phyloP scores from a whole-genome alignment of 2,329 filamentous ascomycete genomes.

The Alternaria novae-zelandiae region DNA sequence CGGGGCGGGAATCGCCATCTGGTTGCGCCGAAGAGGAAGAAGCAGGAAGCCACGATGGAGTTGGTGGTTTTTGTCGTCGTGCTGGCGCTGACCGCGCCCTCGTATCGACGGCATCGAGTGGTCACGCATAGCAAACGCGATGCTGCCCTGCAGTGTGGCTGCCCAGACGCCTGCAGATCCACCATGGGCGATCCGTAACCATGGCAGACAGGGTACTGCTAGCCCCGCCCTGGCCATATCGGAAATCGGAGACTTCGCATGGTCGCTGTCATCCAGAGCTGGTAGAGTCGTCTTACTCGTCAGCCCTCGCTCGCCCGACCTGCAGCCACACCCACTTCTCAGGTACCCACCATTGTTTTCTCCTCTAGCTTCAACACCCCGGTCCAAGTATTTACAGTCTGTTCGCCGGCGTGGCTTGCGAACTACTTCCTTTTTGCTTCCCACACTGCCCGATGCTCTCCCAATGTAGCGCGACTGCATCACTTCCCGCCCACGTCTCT shows the following conservation, averaged over 20 bases:
- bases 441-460: constrained; percentile 31
- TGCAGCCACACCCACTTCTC: constrained; percentile 46
- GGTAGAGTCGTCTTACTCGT: constrained; percentile 32
- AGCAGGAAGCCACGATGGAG: not conserved
- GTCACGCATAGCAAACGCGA: constrained; percentile 15
- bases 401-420: constrained; percentile 44
- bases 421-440: constrained; percentile 40
- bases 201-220: constrained; percentile 41
- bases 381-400: constrained; percentile 36
- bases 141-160: constrained; percentile 44
- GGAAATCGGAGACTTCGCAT: constrained; percentile 47
- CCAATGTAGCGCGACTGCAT: constrained; percentile 39
- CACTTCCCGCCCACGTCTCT: constrained; percentile 24
- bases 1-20: constrained; percentile 12
- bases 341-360: constrained; percentile 39
- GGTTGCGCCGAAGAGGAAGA: not conserved
- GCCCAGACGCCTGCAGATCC: constrained; percentile 44
- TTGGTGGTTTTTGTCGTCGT: not conserved
- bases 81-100: not conserved
- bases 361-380: constrained; percentile 31
- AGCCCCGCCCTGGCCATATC: constrained; percentile 43
- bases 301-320: constrained; percentile 31
- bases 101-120: constrained; percentile 2
- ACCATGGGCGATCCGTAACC: constrained; percentile 47
- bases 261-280: constrained; percentile 32